A percentile compares a stretch with the other conserved stretches of the same genome.
These are phyloP conservation scores for Russula compacta DNA, from an alignment of 768 basidiomycete genomes.

Conservation along the genomic window DNA sequence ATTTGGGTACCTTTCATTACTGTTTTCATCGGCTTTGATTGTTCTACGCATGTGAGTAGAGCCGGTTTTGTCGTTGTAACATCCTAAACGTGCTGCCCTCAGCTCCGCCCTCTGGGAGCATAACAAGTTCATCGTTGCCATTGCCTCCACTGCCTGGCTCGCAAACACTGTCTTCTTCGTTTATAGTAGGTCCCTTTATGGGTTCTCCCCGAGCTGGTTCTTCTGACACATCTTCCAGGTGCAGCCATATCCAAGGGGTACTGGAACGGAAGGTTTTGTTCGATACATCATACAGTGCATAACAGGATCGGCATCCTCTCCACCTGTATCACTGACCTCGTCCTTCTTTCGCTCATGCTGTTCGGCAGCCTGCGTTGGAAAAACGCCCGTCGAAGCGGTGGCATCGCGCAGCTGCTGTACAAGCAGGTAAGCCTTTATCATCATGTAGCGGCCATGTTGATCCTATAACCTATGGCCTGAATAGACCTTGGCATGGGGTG, in stretches of 20 bases:
- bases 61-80: neutral
- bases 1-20: neutral
- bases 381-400: neutral
- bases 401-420: neutral
- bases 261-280: neutral
- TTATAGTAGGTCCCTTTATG: neutral
- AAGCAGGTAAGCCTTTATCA: neutral
- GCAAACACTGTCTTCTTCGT: neutral
- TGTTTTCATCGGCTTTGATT: neutral
- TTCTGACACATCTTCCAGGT: neutral
- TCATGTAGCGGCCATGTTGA: neutral
- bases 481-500: neutral
- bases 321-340: neutral
- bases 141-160: neutral
- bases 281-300: neutral
- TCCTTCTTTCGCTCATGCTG: neutral
- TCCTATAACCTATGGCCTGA: neutral
- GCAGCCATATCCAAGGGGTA: neutral
- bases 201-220: neutral
- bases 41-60: neutral
- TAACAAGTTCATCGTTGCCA: neutral
- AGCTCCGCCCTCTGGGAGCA: constrained; percentile 2
- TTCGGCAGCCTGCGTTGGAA: neutral
- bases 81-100: neutral
- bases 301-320: neutral